These are phyloP conservation scores for Cercospora beticola DNA, from an alignment of 2,329 filamentous ascomycete genomes.

Conservation along the genomic window DNA sequence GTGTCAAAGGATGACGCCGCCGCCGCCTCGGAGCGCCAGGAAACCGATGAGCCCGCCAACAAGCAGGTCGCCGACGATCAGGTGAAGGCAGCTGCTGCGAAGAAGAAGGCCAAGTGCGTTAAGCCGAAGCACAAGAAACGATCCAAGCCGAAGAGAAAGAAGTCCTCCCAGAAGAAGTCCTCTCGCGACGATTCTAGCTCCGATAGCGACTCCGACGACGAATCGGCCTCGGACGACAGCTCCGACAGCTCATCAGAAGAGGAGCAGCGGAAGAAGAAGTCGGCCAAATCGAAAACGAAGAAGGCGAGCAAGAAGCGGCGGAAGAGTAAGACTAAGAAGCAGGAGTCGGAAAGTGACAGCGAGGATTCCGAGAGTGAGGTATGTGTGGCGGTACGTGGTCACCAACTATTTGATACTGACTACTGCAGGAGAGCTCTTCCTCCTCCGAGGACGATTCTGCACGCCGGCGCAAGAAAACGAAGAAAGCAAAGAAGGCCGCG, in stretches of 20 bases:
- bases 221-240: constrained; percentile 20
- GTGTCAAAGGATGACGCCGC: constrained; percentile 25
- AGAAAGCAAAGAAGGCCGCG: constrained; percentile 22
- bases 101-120: constrained; percentile 30
- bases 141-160: constrained; percentile 23
- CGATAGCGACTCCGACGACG: constrained; percentile 17
- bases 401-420: background rate
- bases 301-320: constrained; percentile 28
- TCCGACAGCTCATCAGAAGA: constrained; percentile 30
- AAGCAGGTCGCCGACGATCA: constrained; percentile 15
- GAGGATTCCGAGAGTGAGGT: constrained; percentile 13
- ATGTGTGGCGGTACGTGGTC: background rate
- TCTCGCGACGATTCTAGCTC: constrained; percentile 27
- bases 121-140: constrained; percentile 29
- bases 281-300: constrained; percentile 27
- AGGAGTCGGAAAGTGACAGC: constrained; percentile 24
- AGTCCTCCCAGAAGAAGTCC: constrained; percentile 21
- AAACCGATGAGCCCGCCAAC: constrained; percentile 15
- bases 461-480: constrained; percentile 27
- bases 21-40: constrained; percentile 14
- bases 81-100: constrained; percentile 14
- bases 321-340: constrained; percentile 27
- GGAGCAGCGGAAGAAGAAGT: constrained; percentile 25
- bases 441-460: constrained; percentile 27
- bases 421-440: constrained; percentile 12